A percentile compares a stretch with the other conserved stretches of the same genome.
phyloP scores from a whole-genome alignment of 2,329 filamentous ascomycete genomes.

The Parascedosporium putredinis region DNA sequence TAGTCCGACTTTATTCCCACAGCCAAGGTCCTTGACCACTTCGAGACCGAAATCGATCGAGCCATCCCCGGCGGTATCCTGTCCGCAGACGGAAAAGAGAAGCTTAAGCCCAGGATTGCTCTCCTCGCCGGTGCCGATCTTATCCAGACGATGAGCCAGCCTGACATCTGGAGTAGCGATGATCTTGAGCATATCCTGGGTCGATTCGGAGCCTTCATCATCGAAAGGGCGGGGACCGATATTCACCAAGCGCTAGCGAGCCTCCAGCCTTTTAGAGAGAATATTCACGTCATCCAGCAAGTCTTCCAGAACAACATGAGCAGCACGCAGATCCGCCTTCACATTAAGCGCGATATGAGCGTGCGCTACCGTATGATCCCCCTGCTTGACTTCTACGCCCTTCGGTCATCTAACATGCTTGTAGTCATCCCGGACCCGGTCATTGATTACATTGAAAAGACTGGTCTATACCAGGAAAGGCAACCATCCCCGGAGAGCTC shows the following conservation, averaged over 20 bases:
- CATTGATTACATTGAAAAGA: conserved; percentile 61
- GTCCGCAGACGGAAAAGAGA: conserved; percentile 53
- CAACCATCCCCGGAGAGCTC: conserved; percentile 3
- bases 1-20: conserved; percentile 81
- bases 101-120: conserved; percentile 56
- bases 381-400: background rate
- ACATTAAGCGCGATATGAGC: conserved; percentile 70
- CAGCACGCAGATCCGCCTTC: conserved; percentile 71
- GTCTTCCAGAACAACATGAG: conserved; percentile 75
- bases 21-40: conserved; percentile 81
- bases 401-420: no score
- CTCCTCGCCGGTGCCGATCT: conserved; percentile 72
- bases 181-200: conserved; percentile 85
- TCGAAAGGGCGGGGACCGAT: conserved; percentile 82
- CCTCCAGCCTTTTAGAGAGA: conserved; percentile 71
- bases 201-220: conserved; percentile 71
- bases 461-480: conserved; percentile 50
- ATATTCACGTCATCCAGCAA: conserved; percentile 80
- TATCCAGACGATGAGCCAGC: conserved; percentile 62
- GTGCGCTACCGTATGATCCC: conserved; percentile 52
- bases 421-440: conserved; percentile 55
- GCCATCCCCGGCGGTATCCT: conserved; percentile 66
- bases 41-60: conserved; percentile 76
- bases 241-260: conserved; percentile 79
- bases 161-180: conserved; percentile 69